Evolutionary conservation across 2,329 filamentous ascomycete genomes (phyloP).

Genomic region (Fusarium nygamai): DNA sequence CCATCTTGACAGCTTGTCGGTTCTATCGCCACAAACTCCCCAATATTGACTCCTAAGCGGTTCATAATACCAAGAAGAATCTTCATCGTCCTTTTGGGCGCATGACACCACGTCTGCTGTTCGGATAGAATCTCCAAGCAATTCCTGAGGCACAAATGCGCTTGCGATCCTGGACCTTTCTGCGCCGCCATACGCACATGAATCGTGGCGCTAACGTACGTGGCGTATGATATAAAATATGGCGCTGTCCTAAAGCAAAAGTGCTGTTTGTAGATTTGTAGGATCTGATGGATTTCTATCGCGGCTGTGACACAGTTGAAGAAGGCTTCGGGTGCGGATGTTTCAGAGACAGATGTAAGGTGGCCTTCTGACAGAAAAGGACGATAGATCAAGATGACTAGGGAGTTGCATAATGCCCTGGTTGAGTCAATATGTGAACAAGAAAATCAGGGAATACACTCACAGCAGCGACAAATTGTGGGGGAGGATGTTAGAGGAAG

Average conservation of each 20-base stretch:
- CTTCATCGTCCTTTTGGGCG: conserved; percentile 3
- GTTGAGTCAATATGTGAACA: fast-evolving
- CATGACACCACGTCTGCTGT: conserved; percentile 52
- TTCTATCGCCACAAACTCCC: not conserved
- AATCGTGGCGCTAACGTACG: conserved; percentile 63
- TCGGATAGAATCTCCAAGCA: conserved; percentile 56
- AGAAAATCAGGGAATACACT: not conserved
- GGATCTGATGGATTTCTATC: conserved; percentile 52
- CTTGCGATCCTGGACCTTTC: conserved; percentile 49
- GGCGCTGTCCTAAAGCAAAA: conserved; percentile 58
- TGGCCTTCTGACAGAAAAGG: conserved; percentile 61
- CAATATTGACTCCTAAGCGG: not conserved
- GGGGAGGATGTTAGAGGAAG: conserved; percentile 42
- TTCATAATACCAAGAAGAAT: conserved; percentile 18
- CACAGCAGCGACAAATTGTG: conserved; percentile 1
- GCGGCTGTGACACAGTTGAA: conserved; percentile 56
- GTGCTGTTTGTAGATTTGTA: conserved; percentile 53
- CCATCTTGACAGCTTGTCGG: not conserved
- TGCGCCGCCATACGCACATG: conserved; percentile 60
- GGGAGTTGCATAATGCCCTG: conserved; percentile 56
- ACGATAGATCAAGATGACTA: conserved; percentile 61
- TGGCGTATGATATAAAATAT: conserved; percentile 63
- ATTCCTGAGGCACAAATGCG: conserved; percentile 50
- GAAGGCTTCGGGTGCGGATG: conserved; percentile 54
- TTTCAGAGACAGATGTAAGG: conserved; percentile 51